These are phyloP conservation scores for Rhexocercosporidium sp. DNA, from an alignment of 2,329 filamentous ascomycete genomes.

Conservation along the genomic window DNA sequence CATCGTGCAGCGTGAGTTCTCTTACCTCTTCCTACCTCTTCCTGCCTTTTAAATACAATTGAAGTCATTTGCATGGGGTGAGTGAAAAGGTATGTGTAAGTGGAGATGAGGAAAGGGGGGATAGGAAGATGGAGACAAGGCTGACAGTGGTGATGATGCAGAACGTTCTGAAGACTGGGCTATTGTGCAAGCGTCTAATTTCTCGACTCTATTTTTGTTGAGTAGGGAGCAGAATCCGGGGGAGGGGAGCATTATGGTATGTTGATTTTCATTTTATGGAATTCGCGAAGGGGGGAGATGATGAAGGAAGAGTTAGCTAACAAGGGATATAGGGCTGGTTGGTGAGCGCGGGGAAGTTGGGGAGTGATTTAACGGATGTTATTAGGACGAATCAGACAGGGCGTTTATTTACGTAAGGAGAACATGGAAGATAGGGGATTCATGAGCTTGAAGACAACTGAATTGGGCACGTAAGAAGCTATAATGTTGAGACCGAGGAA, in stretches of 20 bases:
- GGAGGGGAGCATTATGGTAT: conserved; percentile 9
- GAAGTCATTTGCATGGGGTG: background rate
- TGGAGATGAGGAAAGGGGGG: background rate
- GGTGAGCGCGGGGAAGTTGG: conserved; percentile 7
- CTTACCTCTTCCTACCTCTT: background rate
- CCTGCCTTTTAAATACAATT: too few species aligned
- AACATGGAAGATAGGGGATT: background rate
- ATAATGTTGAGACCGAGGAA: too few species aligned
- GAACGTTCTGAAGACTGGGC: conserved; percentile 3
- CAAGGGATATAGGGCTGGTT: conserved; percentile 1
- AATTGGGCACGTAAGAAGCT: too few species aligned
- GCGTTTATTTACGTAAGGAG: conserved; percentile 2
- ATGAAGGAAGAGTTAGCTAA: background rate
- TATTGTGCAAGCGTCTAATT: conserved; percentile 13
- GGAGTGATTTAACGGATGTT: conserved; percentile 1
- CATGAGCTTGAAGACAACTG: background rate
- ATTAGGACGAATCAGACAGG: conserved; percentile 10
- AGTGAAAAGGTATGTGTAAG: background rate
- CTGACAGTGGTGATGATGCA: background rate
- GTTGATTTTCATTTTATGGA: background rate
- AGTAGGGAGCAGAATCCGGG: conserved; percentile 11
- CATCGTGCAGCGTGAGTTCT: conserved; percentile 7
- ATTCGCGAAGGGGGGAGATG: too few species aligned
- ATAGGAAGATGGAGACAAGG: background rate
- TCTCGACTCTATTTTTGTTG: conserved; percentile 12